Percentiles rank a stretch among this genome's conserved stretches.
Evolutionary conservation across 2,329 filamentous ascomycete species (phyloP).

Genomic region (Nothophaeocryptopus gaeumannii): DNA sequence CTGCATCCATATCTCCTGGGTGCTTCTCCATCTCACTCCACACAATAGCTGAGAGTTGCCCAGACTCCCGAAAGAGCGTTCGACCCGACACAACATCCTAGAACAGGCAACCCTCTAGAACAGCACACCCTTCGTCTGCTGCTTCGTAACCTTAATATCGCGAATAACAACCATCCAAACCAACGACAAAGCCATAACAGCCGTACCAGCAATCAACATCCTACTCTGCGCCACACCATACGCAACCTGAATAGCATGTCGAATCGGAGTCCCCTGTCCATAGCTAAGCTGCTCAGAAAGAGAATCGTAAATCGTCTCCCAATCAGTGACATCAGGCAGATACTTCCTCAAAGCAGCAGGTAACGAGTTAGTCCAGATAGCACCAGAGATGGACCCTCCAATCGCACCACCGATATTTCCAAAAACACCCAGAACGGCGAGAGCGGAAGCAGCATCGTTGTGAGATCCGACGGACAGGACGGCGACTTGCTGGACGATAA

Average conservation of each 20-base stretch:
- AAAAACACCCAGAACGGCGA: constrained; percentile 37
- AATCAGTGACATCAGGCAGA: constrained; percentile 42
- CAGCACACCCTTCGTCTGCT: constrained; percentile 37
- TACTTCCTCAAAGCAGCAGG: constrained; percentile 34
- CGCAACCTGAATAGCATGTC: constrained; percentile 46
- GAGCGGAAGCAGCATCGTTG: constrained; percentile 33
- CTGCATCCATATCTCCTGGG: too few relatives aligned
- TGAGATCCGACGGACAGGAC: constrained; percentile 37
- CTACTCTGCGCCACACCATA: constrained; percentile 9
- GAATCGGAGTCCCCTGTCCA: constrained; percentile 39
- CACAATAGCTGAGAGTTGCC: neutral
- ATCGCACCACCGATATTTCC: constrained; percentile 35
- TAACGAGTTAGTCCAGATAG: constrained; percentile 36
- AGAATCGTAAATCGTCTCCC: constrained; percentile 37
- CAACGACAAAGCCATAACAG: constrained; percentile 29
- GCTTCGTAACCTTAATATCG: constrained; percentile 35
- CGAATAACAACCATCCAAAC: constrained; percentile 32
- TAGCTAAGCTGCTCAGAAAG: constrained; percentile 41
- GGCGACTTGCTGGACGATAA: constrained; percentile 36
- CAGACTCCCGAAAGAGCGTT: neutral
- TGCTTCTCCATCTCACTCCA: too few relatives aligned
- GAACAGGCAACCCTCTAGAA: constrained; percentile 16
- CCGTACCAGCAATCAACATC: constrained; percentile 41
- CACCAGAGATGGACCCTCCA: constrained; percentile 35
- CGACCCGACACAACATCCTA: neutral